A percentile compares a stretch with the other conserved stretches of the same genome.
These are phyloP conservation scores for Cornus suecica DNA, from an alignment of 148 eudicot genomes.

Conservation along the genomic window DNA sequence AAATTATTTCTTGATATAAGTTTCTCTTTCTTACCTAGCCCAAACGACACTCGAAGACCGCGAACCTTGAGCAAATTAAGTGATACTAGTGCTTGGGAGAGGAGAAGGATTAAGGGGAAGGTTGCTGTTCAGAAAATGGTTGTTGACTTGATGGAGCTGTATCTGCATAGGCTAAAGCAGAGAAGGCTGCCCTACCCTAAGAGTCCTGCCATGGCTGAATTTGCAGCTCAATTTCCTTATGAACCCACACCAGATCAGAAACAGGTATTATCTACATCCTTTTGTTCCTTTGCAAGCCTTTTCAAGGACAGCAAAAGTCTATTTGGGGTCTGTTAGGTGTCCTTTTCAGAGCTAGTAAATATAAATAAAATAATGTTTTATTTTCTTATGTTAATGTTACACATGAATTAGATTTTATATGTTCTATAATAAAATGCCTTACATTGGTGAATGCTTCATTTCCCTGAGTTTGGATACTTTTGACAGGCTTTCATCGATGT, in stretches of 20 bases:
- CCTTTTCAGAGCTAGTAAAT: not conserved
- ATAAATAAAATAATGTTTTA: not conserved
- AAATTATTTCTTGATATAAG: not conserved
- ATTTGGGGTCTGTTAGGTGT: not conserved
- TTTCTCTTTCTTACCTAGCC: conserved; percentile 41
- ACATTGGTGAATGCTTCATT: not conserved
- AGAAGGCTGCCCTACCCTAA: conserved; percentile 81
- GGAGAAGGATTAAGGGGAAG: conserved; percentile 83
- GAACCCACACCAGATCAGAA: conserved; percentile 94
- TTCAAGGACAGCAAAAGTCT: not conserved
- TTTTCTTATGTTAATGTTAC: not conserved
- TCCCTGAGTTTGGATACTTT: conserved; percentile 31
- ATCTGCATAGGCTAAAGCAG: conserved; percentile 87
- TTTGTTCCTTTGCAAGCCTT: not conserved
- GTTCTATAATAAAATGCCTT: conserved; percentile 3
- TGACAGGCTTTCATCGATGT: conserved; percentile 93
- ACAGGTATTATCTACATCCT: conserved; percentile 43
- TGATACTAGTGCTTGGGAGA: conserved; percentile 87
- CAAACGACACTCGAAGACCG: conserved; percentile 82
- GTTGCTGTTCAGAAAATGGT: conserved; percentile 98
- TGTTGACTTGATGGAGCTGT: conserved; percentile 93
- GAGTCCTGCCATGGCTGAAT: conserved; percentile 57
- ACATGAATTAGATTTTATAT: not conserved
- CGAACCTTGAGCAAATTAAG: conserved; percentile 74
- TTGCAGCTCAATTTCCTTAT: conserved; percentile 74